Base-by-base conservation (phyloP, 257 asterid species). In the Euphrasia confusa region DNA sequence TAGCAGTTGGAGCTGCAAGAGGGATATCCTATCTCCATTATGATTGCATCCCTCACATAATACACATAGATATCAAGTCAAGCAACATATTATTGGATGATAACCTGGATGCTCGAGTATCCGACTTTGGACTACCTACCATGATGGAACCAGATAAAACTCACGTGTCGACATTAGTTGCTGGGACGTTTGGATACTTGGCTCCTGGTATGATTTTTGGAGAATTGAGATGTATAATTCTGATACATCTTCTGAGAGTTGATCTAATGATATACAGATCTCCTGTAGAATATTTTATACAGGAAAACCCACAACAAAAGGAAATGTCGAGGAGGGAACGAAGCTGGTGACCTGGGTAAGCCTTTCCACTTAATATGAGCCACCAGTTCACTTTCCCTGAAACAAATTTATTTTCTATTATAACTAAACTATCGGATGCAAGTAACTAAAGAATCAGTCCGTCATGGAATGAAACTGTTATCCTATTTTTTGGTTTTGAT, bases 271-370 rank as follows among this genome's bases (percentile, higher is more conserved):
- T 60, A 6, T 60, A 39, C 26, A 65, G 55, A 66, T 70, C 33
- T 66, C 75, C 37, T 70, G 76, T 87, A 91, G 98, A 88, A 68
- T 91, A 91, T 69, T 82, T 85, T 40, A 91, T 48, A 82, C 95
- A 0, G 98, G 98, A 66, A 91, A 70, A 74, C 95, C 98, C 54
- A 88, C 98, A 59, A 71, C 72, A 3, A 91, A 86, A 71, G 98
- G 98, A 54, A 95, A 90, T 70, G 98, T 88, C 5, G 98, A 91
- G 83, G 98, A 84, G 72, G 98, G 98, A 57, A 85, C 96, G 39
- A 91, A 62, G 80, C 95, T 91, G 66, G 98, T 88, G 45, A 85
- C 91, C 53, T 90, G 98, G 96, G 98, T 91, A 85, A 71, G 42
- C 33, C 12, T 56, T 67, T 58, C 37, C 4, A 52, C 64, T 42